Evolutionary conservation across 129 eudicot species (phyloP).

Genomic region (Erigeron canadensis): DNA sequence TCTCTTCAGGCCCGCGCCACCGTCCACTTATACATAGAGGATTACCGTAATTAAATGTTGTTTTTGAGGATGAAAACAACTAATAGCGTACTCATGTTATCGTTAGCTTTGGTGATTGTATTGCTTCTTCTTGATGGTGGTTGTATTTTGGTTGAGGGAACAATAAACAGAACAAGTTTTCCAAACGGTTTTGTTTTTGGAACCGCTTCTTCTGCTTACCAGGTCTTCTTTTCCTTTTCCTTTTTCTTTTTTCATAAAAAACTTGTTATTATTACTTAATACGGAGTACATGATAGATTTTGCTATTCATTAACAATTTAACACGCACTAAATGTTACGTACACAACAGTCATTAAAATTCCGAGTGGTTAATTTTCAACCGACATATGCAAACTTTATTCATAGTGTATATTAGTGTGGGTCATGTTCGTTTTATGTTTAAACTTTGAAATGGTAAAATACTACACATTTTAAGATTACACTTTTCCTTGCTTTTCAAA

Average conservation of each 20-base stretch:
- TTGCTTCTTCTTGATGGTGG: conserved; percentile 26
- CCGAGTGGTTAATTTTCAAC: no score
- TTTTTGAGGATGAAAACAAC: conserved; percentile 12
- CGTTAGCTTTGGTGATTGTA: conserved; percentile 24
- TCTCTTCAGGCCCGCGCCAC: no score
- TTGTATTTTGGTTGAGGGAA: conserved; percentile 16
- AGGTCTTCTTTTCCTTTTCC: conserved; percentile 37
- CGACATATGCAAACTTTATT: no score
- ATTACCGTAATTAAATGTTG: neutral
- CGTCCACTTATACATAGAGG: no score
- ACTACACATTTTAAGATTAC: no score
- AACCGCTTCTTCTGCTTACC: conserved; percentile 86
- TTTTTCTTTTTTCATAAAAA: neutral
- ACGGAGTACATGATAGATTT: neutral
- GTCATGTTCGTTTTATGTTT: no score
- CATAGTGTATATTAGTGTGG: no score
- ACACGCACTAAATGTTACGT: no score
- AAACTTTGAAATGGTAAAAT: no score
- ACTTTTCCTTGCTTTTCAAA: no score
- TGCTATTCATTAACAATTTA: conserved; percentile 14
- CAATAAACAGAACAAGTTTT: conserved; percentile 60
- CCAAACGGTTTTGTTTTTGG: conserved; percentile 79
- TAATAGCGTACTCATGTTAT: neutral
- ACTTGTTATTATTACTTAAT: no score
- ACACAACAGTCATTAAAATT: no score